phyloP scores from a whole-genome alignment of 2,329 filamentous ascomycete species.

The Curvularia sp. region DNA sequence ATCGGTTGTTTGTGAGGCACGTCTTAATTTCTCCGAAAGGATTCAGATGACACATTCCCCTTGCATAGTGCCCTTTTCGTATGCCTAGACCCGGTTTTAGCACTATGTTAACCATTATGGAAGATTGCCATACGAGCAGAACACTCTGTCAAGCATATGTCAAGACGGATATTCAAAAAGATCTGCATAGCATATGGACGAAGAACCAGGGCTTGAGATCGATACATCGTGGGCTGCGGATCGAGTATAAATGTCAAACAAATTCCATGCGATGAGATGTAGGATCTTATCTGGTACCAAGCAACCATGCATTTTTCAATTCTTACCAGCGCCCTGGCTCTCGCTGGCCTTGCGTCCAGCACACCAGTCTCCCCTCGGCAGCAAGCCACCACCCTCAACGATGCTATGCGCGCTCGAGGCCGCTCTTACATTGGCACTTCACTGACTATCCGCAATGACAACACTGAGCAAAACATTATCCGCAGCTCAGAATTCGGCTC shows the following conservation, averaged over 20 bases:
- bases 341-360: constrained; percentile 24
- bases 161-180: background rate
- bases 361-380: constrained; percentile 26
- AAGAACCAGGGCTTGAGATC: background rate
- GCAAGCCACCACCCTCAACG: constrained; percentile 29
- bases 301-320: constrained; percentile 28
- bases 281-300: background rate
- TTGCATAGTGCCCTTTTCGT: constrained; percentile 1
- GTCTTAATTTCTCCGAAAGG: constrained; percentile 23
- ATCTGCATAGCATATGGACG: background rate
- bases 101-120: background rate
- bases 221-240: background rate
- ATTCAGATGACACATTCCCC: background rate
- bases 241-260: background rate
- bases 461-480: constrained; percentile 34
- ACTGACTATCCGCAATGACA: constrained; percentile 46
- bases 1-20: constrained; percentile 12
- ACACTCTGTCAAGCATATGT: background rate
- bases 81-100: background rate
- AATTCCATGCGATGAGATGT: background rate
- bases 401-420: constrained; percentile 32
- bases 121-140: background rate
- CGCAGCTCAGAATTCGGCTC: constrained; percentile 40
- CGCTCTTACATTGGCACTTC: constrained; percentile 49
- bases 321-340: constrained; percentile 30